Evolutionary conservation across 305 asterid genomes (phyloP), one percentile per base, ranked within the genome.

Genomic region (Rubia peregrina): DNA sequence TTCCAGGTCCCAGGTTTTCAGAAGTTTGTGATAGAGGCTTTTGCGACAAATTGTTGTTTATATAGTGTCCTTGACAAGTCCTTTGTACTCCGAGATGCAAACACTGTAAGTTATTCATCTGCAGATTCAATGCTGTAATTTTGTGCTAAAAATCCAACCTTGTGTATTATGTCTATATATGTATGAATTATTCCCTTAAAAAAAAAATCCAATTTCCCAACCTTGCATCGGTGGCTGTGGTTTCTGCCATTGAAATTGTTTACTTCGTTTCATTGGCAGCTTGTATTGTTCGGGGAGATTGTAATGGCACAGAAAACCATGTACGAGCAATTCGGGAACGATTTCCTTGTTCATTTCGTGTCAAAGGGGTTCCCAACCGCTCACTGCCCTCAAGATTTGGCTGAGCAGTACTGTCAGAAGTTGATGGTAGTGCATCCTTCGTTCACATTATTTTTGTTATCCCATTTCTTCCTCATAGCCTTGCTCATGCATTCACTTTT

Each of bases 21-120:
- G 71, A 81, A 76, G 66, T 95, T 91, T 82, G 79, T 95, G 63
- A 80, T 90, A 19, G 97, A 87, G 76, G 78, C 86, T 33, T 95
- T 95, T 80, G 95, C 96, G 24, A 78, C 81, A 71, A 89, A 87
- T 75, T 95, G 99, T 72, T 95, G 99, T 70, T 81, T 95, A 73
- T 82, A 89, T 87, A 95, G 98, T 74, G 96, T 95, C 77, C 92
- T 95, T 48, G 97, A 95, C 79, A 86, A 87, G 75, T 91, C 99
- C 75, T 95, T 91, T 42, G 95, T 90, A 75, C 88, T 90, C 76
- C 87, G 85, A 24, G 98, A 91, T 85, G 92, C 99, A 67, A 91
- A 90, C 79, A 85, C 96, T 56, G 99, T 95, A 91, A 88, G 99
- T 85, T 64, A 42, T 65, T 64, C 42, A 7, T 70, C 56, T 24